Conservation (phyloP, 1,139 yeast species). For the Kodamaea plutei region DNA sequence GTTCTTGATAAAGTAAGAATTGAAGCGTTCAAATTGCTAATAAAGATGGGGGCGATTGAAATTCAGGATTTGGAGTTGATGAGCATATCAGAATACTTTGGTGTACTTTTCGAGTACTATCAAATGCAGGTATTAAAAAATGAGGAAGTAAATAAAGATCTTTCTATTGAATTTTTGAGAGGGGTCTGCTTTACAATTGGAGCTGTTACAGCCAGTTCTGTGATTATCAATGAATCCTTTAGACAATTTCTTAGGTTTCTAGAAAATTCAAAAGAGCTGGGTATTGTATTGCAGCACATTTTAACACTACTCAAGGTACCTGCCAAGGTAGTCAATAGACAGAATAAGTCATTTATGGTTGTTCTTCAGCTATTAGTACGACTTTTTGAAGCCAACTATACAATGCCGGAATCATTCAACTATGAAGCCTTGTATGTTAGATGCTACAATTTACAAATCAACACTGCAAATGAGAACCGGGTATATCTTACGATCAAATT, state of each 20-base stretch:
- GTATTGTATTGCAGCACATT: conserved; percentile 8
- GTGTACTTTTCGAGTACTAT: conserved; percentile 20
- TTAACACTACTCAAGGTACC: conserved; percentile 18
- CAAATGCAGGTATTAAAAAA: conserved; percentile 2
- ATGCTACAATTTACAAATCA: conserved; percentile 54
- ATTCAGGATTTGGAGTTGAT: conserved; percentile 4
- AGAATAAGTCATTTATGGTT: conserved; percentile 18
- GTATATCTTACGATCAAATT: conserved; percentile 31
- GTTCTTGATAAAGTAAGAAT: conserved; percentile 30
- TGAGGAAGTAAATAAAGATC: conserved; percentile 10
- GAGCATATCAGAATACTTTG: conserved; percentile 22
- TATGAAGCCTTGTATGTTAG: conserved; percentile 44
- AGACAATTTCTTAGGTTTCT: conserved; percentile 37
- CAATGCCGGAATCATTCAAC: conserved; percentile 31
- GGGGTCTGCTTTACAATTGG: conserved; percentile 61
- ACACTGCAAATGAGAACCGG: conserved; percentile 35
- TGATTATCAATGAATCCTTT: conserved; percentile 43
- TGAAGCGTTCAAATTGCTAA: conserved; percentile 24
- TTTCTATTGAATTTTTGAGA: conserved; percentile 44
- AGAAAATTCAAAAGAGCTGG: conserved; percentile 7
- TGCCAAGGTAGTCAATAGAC: conserved; percentile 13
- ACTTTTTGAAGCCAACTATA: conserved; percentile 35
- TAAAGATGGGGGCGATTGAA: conserved; percentile 4
- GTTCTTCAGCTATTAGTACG: conserved; percentile 32
- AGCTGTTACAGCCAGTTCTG: conserved; percentile 52